A percentile compares a stretch with the other conserved stretches of the same genome.
Conservation (phyloP, 805 yeast genomes). For the Metschnikowia continentalis region DNA sequence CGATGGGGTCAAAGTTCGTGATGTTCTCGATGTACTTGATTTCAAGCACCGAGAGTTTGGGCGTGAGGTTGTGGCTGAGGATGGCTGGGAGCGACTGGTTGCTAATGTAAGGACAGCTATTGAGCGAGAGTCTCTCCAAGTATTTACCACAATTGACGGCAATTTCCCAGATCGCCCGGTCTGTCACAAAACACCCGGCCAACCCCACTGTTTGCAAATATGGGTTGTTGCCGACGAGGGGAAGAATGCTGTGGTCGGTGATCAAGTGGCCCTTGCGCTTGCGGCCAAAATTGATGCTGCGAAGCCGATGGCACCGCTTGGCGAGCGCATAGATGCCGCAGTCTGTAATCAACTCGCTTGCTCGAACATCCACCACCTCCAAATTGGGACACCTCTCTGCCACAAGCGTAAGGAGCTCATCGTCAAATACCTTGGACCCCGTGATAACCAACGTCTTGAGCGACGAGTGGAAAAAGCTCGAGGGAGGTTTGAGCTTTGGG, state of each 20-base stretch:
- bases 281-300: conserved; percentile 73
- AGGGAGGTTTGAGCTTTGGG: conserved; percentile 59
- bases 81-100: conserved; percentile 54
- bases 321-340: conserved; percentile 69
- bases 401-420: conserved; percentile 50
- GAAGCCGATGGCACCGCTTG: conserved; percentile 51
- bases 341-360: conserved; percentile 77
- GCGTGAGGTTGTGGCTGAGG: conserved; percentile 30
- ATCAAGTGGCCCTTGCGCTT: conserved; percentile 62
- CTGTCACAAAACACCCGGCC: conserved; percentile 83
- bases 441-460: conserved; percentile 56
- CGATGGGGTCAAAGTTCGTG: conserved; percentile 57
- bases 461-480: conserved; percentile 23
- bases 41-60: conserved; percentile 66
- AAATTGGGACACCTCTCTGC: conserved; percentile 55
- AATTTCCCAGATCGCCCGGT: conserved; percentile 75
- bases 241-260: conserved; percentile 64
- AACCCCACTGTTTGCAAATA: conserved; percentile 68
- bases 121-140: conserved; percentile 66
- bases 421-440: conserved; percentile 63
- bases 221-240: conserved; percentile 51
- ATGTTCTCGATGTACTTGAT: conserved; percentile 58
- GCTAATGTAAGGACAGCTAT: conserved; percentile 61
- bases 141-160: conserved; percentile 47
- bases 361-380: conserved; percentile 69